Evolutionary conservation across 257 asterid genomes (phyloP).

Genomic region (Forsythia suspensa): DNA sequence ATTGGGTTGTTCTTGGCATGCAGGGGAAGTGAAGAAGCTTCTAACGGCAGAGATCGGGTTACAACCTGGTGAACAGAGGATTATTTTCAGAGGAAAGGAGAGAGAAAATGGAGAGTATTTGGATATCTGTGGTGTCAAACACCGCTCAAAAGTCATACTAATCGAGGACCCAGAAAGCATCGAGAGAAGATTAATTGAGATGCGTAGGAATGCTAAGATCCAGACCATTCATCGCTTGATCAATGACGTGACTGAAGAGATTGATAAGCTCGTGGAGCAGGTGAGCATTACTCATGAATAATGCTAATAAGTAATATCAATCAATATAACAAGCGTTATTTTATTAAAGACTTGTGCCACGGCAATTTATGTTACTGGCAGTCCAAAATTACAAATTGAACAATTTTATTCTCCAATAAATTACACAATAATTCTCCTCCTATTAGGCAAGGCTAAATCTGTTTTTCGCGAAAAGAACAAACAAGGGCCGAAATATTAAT

Average conservation of each 20-base stretch:
- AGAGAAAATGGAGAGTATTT: constrained; percentile 62
- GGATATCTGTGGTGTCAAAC: constrained; percentile 65
- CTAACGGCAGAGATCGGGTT: constrained; percentile 57
- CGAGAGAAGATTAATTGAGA: constrained; percentile 44
- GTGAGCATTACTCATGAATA: constrained; percentile 30
- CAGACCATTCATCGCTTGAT: constrained; percentile 50
- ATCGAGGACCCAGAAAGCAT: constrained; percentile 58
- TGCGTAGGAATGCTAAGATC: constrained; percentile 57
- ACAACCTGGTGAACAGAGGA: constrained; percentile 56
- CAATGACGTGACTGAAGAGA: constrained; percentile 42
- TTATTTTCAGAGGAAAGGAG: constrained; percentile 59
- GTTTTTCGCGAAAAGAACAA: too few relatives aligned
- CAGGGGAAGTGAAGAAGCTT: constrained; percentile 70
- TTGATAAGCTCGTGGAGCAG: constrained; percentile 65
- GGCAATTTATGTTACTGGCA: not conserved
- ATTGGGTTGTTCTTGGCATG: not conserved
- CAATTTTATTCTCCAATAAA: not conserved
- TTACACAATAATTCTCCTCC: not conserved
- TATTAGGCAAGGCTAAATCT: too few relatives aligned
- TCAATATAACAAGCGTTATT: too few relatives aligned
- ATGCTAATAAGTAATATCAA: not conserved
- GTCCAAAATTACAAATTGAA: not conserved
- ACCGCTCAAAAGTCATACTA: constrained; percentile 55
- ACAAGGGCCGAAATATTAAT: too few relatives aligned
- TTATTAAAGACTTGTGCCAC: not conserved